Base-by-base conservation (phyloP, 2,329 filamentous ascomycete species). In the Trichothecium roseum region DNA sequence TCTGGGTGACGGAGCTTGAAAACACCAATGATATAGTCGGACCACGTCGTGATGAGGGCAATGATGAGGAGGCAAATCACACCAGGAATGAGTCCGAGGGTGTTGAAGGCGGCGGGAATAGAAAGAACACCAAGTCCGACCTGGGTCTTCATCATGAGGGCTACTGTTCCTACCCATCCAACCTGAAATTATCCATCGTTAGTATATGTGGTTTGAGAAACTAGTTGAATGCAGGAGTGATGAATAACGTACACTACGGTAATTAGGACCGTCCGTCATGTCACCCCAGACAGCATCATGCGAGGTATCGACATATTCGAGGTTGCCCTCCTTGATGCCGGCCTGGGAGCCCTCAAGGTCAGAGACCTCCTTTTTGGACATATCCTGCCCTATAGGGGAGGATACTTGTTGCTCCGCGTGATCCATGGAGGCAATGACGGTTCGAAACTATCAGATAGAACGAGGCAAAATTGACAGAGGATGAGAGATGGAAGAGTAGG, bases 1-100 rank as follows among this genome's bases (percentile, higher is more conserved):
- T 66, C 57, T 2, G 59, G 61, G 42, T 74, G 69, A 8, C 51
- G 51, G 12, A 64, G 44, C 45, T 74, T 74, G 53, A 73, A 73
- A 12, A 54, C 48, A 4, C 65, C 67, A 65, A 37, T 24, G 12
- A 37, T 22, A 13, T 33, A 29, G 12, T 16, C 20, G 1, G 36
- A 13, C 31, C 38, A 40, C 7, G 30, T 35, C 6, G 30, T 35
- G 2, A 37, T 13, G 10, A 7, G 26, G 12, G 30, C 30, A 9
- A 36, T 22, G 18, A 22, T 26, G 12, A 37, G 9, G 10, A 40
- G 18, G 16, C 16, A 18, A 18, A 40, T 20, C 12, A 34, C 20
- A 7, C 38, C 38, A 2, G 38, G 38, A 13, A 34, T 33, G 14
- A 34, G 14, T 8, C 38, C 38, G 4, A 40, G 17, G 12, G 16